Evolutionary conservation across 805 yeast genomes (phyloP), one percentile per base, ranked within the genome.

Genomic region (Cyberlindnera saturnus): DNA sequence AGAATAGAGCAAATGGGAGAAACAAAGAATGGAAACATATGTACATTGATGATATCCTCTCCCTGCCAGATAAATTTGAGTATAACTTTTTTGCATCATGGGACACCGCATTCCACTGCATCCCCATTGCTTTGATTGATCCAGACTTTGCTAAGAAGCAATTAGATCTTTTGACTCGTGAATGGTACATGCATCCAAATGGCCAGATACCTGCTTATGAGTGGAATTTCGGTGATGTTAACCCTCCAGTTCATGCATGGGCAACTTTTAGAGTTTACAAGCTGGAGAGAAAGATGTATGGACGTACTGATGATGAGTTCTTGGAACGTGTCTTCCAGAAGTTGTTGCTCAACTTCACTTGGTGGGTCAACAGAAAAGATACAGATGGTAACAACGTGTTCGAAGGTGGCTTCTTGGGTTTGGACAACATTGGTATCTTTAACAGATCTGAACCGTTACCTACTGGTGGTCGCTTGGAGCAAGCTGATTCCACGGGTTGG

Each of bases 211-310:
- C 97, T 0, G 96, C 96, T 13, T 89, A 89, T 62, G 97, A 89
- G 65, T 89, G 97, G 97, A 89, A 90, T 62, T 89, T 89, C 57
- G 71, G 85, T 48, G 97, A 89, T 63, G 95, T 90, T n/a, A 89
- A 89, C 61, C 97, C 97, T 1, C 97, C 97, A 0, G 97, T 89
- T 31, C 96, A 90, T 61, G 96, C 96, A 0, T 89, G 96, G 96
- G 82, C 96, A 1, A 81, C 90, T 13, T 89, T 80, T 62, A 74
- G 97, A 54, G 86, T 86, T 34, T 89, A 79, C 66, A 89, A 90
- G 64, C 77, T 88, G 53, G 96, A 90, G 64, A 71, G 93, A 51
- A 86, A 85, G 60, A 71, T 86, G 79, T 83, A 82, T 60, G 90
- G 90, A n/a, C 66, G 71, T 17, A 86, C 82, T 50, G 97, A 89